Conservation (phyloP, 306 rosid species). For the Biancaea sappan region DNA sequence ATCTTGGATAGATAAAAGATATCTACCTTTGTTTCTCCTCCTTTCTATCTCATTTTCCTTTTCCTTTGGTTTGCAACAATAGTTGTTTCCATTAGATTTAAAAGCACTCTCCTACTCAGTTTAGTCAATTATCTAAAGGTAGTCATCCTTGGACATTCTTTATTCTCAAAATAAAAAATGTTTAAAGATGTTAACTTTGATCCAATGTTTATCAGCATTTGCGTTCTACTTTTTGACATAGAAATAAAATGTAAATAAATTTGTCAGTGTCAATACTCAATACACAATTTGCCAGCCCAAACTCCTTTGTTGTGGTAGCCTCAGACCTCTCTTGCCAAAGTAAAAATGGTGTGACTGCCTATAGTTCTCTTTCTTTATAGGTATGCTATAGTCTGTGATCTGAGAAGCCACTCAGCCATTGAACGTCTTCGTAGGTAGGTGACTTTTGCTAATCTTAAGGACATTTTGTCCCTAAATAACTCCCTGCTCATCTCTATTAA, state of each 20-base stretch:
- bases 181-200: background rate
- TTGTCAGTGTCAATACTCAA: background rate
- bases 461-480: background rate
- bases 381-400: slow-evolving; percentile 86
- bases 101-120: background rate
- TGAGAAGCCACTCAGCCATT: slow-evolving; percentile 75
- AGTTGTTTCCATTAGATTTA: background rate
- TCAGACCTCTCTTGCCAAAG: background rate
- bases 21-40: background rate
- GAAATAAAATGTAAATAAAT: background rate
- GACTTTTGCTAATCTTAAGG: background rate
- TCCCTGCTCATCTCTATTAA: slow-evolving; percentile 33
- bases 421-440: slow-evolving; percentile 89
- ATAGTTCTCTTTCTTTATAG: slow-evolving; percentile 41
- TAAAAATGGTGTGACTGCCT: background rate
- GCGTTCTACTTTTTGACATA: background rate
- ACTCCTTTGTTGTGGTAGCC: background rate
- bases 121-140: background rate
- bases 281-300: background rate
- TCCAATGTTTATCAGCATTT: background rate
- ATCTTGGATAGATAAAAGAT: background rate
- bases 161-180: background rate
- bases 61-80: background rate
- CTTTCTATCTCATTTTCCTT: background rate
- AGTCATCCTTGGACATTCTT: background rate